Percentiles rank a stretch among this genome's conserved stretches.
Evolutionary conservation across 331 rosid genomes (phyloP).

Genomic region (Malus hybrid): DNA sequence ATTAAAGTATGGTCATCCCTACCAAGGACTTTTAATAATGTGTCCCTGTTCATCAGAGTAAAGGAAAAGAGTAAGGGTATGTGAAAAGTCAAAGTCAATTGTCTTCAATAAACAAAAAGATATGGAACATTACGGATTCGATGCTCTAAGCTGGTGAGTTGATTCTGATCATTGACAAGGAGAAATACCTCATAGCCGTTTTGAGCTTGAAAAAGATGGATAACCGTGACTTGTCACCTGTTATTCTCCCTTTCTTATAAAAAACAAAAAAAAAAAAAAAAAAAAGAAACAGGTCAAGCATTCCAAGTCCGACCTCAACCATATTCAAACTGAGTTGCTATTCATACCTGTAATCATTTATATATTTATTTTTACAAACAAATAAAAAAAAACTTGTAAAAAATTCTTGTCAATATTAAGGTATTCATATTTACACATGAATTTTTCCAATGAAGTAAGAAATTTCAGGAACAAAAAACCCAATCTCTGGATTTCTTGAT

Average conservation of each 20-base stretch:
- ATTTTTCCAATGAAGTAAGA: too few relatives aligned
- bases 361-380: not conserved
- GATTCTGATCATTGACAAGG: rapidly evolving
- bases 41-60: not conserved
- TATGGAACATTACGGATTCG: rapidly evolving
- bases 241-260: too few relatives aligned
- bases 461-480: not conserved
- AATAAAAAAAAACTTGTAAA: too few relatives aligned
- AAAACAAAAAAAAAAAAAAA: too few relatives aligned
- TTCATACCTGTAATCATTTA: not conserved
- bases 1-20: not conserved
- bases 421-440: too few relatives aligned
- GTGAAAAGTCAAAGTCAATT: not conserved
- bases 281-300: not conserved
- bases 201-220: rapidly evolving
- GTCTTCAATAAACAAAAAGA: too few relatives aligned
- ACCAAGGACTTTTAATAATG: not conserved
- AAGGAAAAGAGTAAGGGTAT: not conserved
- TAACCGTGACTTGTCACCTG: rapidly evolving
- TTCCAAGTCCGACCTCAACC: not conserved
- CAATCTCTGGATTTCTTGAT: not conserved
- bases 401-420: too few relatives aligned
- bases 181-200: rapidly evolving
- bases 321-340: not conserved
- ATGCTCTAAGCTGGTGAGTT: rapidly evolving